These are phyloP conservation scores for Ophiocytium majus DNA, from an alignment of 352 stramenopile genomes.

Conservation along the genomic window DNA sequence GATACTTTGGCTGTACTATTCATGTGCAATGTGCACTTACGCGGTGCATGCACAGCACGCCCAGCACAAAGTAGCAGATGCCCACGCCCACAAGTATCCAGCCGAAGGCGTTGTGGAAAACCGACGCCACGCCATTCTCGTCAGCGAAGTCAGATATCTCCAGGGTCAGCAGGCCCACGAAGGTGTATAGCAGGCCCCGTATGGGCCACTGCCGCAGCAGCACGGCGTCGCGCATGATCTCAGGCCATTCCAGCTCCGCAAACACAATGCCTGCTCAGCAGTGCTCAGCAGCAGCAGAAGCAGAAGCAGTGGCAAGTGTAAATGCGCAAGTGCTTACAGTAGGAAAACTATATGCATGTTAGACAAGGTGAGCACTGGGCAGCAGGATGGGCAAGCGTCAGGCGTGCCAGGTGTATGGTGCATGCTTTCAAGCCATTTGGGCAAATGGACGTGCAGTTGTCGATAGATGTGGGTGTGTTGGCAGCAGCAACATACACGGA, in stretches of 20 bases:
- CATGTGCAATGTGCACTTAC: background rate
- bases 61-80: background rate
- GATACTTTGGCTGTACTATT: background rate
- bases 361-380: too few relatives aligned
- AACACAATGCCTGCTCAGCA: slow-evolving; percentile 22
- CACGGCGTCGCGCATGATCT: slow-evolving; percentile 25
- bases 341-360: too few relatives aligned
- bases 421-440: too few relatives aligned
- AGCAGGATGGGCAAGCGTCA: too few relatives aligned
- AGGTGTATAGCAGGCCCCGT: slow-evolving; percentile 32
- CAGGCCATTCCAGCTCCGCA: slow-evolving; percentile 30
- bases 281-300: background rate
- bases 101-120: background rate
- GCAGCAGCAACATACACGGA: too few relatives aligned
- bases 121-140: background rate
- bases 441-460: too few relatives aligned
- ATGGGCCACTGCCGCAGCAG: slow-evolving; percentile 38
- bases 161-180: slow-evolving; percentile 31
- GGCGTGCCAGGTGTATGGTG: too few relatives aligned
- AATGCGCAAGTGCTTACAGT: too few relatives aligned
- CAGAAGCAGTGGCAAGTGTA: too few relatives aligned
- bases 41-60: background rate
- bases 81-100: background rate
- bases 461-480: too few relatives aligned
- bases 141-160: background rate